phyloP scores from a whole-genome alignment of 352 stramenopile genomes.

The Blastocystis hominis region DNA sequence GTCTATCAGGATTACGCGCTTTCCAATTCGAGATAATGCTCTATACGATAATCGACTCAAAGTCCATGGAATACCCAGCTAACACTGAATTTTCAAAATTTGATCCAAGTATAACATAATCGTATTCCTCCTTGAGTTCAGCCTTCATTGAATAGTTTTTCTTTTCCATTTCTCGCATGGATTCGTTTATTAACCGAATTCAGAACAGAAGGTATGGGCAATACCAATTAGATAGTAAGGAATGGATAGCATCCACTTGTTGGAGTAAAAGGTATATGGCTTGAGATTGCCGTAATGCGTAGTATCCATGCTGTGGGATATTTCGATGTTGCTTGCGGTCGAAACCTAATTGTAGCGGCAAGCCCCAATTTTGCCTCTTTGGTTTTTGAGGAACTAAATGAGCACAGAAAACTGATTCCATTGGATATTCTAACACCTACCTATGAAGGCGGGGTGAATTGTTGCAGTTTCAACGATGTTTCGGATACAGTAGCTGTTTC shows the following conservation, averaged over 20 bases:
- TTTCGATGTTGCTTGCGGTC: not conserved
- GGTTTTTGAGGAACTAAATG: constrained; percentile 33
- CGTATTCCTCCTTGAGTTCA: constrained; percentile 33
- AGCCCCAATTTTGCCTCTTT: constrained; percentile 5
- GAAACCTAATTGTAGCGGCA: constrained; percentile 10
- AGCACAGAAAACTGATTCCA: not conserved
- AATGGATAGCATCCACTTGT: not conserved
- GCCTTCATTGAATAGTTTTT: not conserved
- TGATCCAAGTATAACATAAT: constrained; percentile 53
- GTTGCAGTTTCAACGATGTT: not conserved
- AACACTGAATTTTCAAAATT: constrained; percentile 59
- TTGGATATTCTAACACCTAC: not conserved
- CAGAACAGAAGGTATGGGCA: not conserved
- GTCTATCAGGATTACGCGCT: constrained; percentile 46
- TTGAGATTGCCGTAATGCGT: not conserved
- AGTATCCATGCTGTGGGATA: constrained; percentile 24
- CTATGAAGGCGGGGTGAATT: constrained; percentile 17
- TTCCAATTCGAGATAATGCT: constrained; percentile 45
- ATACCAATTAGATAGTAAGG: not conserved
- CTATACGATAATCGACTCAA: not conserved
- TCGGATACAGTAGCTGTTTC: not conserved
- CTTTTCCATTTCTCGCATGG: not conserved
- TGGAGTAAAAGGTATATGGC: not conserved
- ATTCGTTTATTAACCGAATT: not conserved
- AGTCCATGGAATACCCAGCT: not conserved